Base-by-base conservation (phyloP, 1,284 basidiomycete genomes). In the Cronartium quercuum region DNA sequence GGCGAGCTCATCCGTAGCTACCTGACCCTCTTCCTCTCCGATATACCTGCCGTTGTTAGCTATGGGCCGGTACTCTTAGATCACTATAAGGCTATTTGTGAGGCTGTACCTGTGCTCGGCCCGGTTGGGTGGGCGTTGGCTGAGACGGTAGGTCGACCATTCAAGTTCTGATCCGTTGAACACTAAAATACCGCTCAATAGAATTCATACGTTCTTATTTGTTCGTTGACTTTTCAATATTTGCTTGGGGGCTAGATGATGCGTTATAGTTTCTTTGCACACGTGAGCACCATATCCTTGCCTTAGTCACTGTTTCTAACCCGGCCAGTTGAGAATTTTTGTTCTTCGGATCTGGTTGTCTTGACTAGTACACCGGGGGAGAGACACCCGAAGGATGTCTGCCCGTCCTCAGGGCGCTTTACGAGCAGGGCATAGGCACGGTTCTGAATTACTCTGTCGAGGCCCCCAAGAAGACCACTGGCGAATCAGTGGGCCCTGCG, bases 371-470 rank as follows among this genome's bases (percentile, higher is more conserved):
- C 47, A 66, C 70, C n/a, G 70, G 70, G 3, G 70, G 70, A 10
- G 63, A 37, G 18, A 65, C 70, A 24, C 41, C 63, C 0, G 70
- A 73, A 55, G 63, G 40, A 41, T 73, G 70, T 29, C 62, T 51
- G 29, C 42, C 62, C 12, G 63, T 66, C 29, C 44, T 73, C 24
- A 18, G 40, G 6, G 29, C 47, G 1, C 51, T 73, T 42, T 65
- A 65, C 24, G 47, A 1, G 3, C n/a, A 41, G 12, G 24, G 40
- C 6, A 24, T 73, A 4, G 70, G 70, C 2, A 57, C 62, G 2
- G 15, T 73, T 10, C 38, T 73, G 29, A 73, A 73, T 57, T 73
- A 73, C 35, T 73, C 70, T 9, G 70, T 65, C 1, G 70, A 73
- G 42, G 70, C 44, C 5, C 51, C 40, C 1, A 62, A 58, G 34